These are phyloP conservation scores for Murraya koenigii DNA, from an alignment of 345 rosid species.

Conservation along the genomic window DNA sequence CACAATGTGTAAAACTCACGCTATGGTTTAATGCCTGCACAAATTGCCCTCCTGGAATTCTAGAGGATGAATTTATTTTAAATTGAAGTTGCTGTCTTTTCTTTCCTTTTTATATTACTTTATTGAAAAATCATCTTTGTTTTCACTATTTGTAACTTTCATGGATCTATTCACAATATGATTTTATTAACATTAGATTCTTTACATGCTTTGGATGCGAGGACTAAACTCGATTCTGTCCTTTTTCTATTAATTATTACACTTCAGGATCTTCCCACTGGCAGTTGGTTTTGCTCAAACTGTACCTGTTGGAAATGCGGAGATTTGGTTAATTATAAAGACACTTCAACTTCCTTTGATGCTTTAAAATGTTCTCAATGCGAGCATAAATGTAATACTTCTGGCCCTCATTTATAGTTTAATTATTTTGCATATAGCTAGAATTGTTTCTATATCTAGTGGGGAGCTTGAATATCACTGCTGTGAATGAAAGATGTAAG, in stretches of 20 bases:
- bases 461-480: background rate
- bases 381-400: constrained; percentile 74
- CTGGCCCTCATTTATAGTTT: constrained; percentile 13
- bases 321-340: constrained; percentile 59
- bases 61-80: background rate
- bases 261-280: constrained; percentile 85
- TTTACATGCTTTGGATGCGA: constrained; percentile 11
- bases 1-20: background rate
- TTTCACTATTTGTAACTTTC: background rate
- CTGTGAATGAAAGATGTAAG: constrained; percentile 2
- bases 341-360: constrained; percentile 34
- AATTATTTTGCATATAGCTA: constrained; percentile 11
- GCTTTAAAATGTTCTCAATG: constrained; percentile 80
- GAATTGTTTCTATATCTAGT: background rate
- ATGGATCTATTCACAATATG: background rate
- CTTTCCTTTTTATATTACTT: background rate
- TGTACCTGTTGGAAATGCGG: constrained; percentile 84
- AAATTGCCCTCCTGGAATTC: background rate
- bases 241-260: constrained; percentile 14
- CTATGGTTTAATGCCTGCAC: background rate
- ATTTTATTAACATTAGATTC: background rate
- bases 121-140: background rate
- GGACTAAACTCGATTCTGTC: constrained; percentile 11
- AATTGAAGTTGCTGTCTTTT: background rate
- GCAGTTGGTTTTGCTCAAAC: constrained; percentile 89